Conservation (phyloP, 164 flowering plant genomes). For the Echeveria elegans region DNA sequence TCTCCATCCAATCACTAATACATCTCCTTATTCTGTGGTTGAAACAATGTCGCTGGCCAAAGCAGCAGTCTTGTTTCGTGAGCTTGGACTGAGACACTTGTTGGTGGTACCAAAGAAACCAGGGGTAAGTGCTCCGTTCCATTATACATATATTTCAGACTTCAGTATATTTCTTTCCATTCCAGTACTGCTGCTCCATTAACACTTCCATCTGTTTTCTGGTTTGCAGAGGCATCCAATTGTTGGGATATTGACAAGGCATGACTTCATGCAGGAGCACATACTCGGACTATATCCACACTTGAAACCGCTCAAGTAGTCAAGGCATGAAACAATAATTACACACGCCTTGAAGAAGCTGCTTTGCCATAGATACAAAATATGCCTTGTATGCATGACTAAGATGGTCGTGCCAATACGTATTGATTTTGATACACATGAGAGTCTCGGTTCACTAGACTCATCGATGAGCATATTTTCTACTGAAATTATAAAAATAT, state of each 20-base stretch:
- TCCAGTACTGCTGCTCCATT: too few species aligned
- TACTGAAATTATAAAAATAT: too few species aligned
- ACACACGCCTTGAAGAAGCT: background rate
- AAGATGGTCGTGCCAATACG: too few species aligned
- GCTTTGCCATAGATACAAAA: too few species aligned
- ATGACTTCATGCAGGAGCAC: constrained; percentile 89
- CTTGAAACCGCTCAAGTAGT: constrained; percentile 12
- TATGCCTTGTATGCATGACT: too few species aligned
- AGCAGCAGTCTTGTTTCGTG: constrained; percentile 75
- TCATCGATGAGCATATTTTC: too few species aligned
- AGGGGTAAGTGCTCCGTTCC: constrained; percentile 42
- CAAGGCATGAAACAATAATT: background rate
- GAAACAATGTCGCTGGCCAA: constrained; percentile 97
- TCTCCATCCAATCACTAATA: constrained; percentile 84
- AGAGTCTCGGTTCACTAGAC: too few species aligned
- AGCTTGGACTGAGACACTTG: constrained; percentile 77
- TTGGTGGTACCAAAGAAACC: constrained; percentile 85
- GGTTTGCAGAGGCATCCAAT: constrained; percentile 75
- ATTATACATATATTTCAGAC: background rate
- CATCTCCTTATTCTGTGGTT: constrained; percentile 80
- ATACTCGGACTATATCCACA: constrained; percentile 57
- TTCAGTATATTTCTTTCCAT: too few species aligned
- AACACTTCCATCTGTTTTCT: background rate
- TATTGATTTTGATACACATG: too few species aligned
- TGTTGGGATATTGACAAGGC: constrained; percentile 79